Conservation (phyloP, 202 grass and related monocot genomes). For the Cymbopogon flexuosus region DNA sequence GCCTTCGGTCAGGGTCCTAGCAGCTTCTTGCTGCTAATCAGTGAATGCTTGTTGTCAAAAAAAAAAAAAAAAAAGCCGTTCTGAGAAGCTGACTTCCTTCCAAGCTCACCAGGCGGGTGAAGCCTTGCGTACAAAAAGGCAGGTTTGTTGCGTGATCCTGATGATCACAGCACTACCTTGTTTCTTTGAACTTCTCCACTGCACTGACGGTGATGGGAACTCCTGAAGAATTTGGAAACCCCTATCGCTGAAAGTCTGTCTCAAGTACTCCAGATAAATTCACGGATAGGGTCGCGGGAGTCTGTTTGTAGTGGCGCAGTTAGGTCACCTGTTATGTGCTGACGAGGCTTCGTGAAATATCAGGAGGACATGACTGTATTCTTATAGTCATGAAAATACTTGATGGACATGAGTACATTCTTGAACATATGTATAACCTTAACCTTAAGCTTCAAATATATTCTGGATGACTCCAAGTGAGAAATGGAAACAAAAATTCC, state of each 20-base stretch:
- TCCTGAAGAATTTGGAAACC: background rate
- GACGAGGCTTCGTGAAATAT: background rate
- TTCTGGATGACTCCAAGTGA: background rate
- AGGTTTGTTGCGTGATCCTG: slow-evolving; percentile 1
- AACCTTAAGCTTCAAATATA: background rate
- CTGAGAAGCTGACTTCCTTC: too few species aligned
- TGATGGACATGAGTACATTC: background rate
- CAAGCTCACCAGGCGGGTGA: too few species aligned
- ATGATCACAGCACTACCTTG: background rate
- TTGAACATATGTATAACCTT: background rate
- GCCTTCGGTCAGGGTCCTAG: too few species aligned
- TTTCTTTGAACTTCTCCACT: background rate
- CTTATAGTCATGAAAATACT: background rate
- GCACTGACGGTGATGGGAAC: background rate
- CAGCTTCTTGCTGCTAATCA: too few species aligned
- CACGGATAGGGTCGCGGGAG: too few species aligned
- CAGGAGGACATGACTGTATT: background rate
- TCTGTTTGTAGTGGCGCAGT: background rate
- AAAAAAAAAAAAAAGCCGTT: too few species aligned
- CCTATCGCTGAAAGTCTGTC: background rate
- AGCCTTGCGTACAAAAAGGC: too few species aligned
- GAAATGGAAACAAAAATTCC: background rate
- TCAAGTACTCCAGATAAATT: too few species aligned
- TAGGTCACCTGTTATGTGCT: background rate
- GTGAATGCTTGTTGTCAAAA: too few species aligned